These are phyloP conservation scores for Ephemerocybe angulata DNA, from an alignment of 768 basidiomycete genomes.

Conservation along the genomic window DNA sequence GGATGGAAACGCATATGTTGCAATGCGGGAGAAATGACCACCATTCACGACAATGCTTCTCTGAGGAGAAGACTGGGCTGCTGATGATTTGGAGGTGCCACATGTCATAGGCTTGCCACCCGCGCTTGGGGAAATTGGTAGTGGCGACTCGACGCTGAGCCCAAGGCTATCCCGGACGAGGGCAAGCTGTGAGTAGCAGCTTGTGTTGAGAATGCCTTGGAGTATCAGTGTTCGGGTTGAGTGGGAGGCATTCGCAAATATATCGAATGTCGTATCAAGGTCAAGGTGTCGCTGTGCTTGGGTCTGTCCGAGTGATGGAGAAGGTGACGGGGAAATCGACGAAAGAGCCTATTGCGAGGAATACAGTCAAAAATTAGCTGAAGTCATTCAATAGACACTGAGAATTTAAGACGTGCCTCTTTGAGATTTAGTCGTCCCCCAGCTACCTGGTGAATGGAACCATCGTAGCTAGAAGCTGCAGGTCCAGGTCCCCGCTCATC, in stretches of 20 bases:
- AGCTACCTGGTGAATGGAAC: no score
- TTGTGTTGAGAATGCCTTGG: background rate
- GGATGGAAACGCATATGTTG: background rate
- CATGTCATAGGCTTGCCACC: background rate
- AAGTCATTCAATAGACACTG: no score
- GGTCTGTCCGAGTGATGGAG: no score
- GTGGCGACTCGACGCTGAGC: no score
- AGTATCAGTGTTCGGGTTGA: background rate
- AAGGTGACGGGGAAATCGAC: no score
- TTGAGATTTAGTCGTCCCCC: no score
- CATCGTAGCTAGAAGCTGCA: no score
- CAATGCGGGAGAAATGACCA: background rate
- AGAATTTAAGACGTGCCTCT: no score
- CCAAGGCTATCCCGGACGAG: background rate
- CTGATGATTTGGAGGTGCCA: background rate
- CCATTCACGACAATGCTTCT: background rate
- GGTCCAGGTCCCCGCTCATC: no score
- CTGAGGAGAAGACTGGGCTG: background rate
- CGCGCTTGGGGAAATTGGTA: background rate
- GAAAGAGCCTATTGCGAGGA: no score
- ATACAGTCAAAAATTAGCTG: no score
- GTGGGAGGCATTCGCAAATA: background rate
- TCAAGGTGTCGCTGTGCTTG: no score
- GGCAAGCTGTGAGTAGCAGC: background rate
- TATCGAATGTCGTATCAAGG: background rate